Conservation (phyloP, 177 flowering plant species). For the Vitis hybrid region DNA sequence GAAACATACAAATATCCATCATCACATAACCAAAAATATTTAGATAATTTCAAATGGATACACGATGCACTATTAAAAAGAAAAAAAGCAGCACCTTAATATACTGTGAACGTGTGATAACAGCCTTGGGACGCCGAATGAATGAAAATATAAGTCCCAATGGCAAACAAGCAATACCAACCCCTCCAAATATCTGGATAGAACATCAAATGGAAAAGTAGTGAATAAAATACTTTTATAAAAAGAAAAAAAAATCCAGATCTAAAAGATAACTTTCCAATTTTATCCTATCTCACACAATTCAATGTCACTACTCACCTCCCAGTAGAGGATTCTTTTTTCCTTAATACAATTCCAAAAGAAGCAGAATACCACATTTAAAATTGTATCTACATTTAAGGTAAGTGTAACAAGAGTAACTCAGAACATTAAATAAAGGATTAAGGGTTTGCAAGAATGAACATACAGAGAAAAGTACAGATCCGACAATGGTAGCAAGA, state of each 20-base stretch:
- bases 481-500: slow-evolving; percentile 95
- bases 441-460: slow-evolving; percentile 4
- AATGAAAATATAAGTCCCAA: slow-evolving; percentile 87
- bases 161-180: slow-evolving; percentile 92
- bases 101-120: slow-evolving; percentile 96
- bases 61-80: not conserved
- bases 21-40: not conserved
- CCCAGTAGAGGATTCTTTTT: not conserved
- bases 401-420: not conserved
- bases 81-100: slow-evolving; percentile 66
- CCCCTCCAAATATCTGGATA: slow-evolving; percentile 93
- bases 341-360: not conserved
- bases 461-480: slow-evolving; percentile 88
- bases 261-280: not conserved
- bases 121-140: slow-evolving; percentile 94
- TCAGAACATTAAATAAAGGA: not conserved
- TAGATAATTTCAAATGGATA: not conserved
- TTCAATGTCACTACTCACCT: not conserved
- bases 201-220: not conserved
- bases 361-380: not conserved
- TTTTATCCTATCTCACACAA: not conserved
- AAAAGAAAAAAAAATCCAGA: not conserved
- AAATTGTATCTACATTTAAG: not conserved
- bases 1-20: not conserved
- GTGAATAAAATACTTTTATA: not conserved